phyloP scores from a whole-genome alignment of 169 alveolate genomes.

The Eimeria necatrix region DNA sequence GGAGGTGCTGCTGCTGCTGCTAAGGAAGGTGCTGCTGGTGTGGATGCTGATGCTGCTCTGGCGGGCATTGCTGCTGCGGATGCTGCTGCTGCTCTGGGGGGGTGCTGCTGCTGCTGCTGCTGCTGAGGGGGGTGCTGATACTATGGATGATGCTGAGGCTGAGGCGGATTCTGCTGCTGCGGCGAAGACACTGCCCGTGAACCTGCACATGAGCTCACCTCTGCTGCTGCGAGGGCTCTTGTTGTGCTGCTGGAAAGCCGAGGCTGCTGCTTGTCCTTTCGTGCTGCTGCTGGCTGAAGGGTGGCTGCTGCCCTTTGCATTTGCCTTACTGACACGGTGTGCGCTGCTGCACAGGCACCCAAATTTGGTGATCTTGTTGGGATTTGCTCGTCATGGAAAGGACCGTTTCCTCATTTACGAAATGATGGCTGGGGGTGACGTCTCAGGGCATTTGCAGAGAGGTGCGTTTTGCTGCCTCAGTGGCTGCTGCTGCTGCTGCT shows the following conservation, averaged over 20 bases:
- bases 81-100: not conserved
- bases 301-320: not conserved
- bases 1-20: not conserved
- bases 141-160: no score
- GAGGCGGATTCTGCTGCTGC: no score
- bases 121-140: not conserved
- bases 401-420: slow-evolving; percentile 78
- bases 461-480: slow-evolving; percentile 30
- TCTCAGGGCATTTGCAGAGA: slow-evolving; percentile 61
- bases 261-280: not conserved
- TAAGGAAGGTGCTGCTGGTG: not conserved
- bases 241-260: not conserved
- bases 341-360: slow-evolving; percentile 72
- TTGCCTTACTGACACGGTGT: not conserved
- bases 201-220: no score
- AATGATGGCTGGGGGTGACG: slow-evolving; percentile 74
- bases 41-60: not conserved
- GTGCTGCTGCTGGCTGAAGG: not conserved
- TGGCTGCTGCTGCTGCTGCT: slow-evolving; percentile 45
- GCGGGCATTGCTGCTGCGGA: not conserved
- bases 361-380: slow-evolving; percentile 78
- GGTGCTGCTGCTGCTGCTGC: not conserved
- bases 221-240: no score
- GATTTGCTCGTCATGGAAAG: slow-evolving; percentile 75
- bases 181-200: no score